Percentiles rank a stretch among this genome's conserved stretches.
Evolutionary conservation across 192 early-diverging fungal genomes (phyloP).

Genomic region (Coemansia erecta): DNA sequence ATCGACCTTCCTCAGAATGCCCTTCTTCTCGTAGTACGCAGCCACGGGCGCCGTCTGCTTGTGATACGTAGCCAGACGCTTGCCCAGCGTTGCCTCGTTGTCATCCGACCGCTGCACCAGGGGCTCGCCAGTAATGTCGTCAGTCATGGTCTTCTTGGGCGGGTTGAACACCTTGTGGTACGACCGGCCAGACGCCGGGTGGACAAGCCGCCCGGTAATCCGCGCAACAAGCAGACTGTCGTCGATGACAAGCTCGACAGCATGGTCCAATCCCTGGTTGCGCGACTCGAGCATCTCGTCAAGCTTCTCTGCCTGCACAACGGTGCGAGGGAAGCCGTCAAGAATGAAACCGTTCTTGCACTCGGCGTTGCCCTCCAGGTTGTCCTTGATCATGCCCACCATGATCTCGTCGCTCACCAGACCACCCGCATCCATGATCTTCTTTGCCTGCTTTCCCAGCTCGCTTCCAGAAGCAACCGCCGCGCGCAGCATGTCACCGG

Average conservation of each 20-base stretch:
- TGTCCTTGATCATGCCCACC: conserved; percentile 94
- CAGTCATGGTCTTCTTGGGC: conserved; percentile 84
- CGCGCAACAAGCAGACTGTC: conserved; percentile 90
- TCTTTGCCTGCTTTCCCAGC: conserved; percentile 95
- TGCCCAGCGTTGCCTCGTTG: conserved; percentile 88
- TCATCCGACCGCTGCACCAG: conserved; percentile 97
- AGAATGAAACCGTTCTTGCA: conserved; percentile 99
- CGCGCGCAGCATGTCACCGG: conserved; percentile 98
- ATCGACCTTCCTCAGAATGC: conserved; percentile 90
- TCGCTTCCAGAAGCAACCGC: conserved; percentile 89
- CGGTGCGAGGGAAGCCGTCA: conserved; percentile 98
- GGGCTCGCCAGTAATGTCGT: conserved; percentile 97
- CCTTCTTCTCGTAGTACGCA: conserved; percentile 91
- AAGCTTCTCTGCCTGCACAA: conserved; percentile 96
- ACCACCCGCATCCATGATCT: conserved; percentile 98
- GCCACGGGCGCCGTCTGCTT: conserved; percentile 79
- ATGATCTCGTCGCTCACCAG: conserved; percentile 98
- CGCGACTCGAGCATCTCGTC: conserved; percentile 90
- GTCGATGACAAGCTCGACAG: conserved; percentile 92
- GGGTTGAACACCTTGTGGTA: conserved; percentile 97
- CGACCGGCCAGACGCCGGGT: conserved; percentile 88
- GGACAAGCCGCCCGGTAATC: conserved; percentile 96
- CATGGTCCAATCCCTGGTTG: conserved; percentile 78
- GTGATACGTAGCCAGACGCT: conserved; percentile 86
- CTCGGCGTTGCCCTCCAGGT: conserved; percentile 89